A percentile compares a stretch with the other conserved stretches of the same genome.
Conservation (phyloP, 2,329 filamentous ascomycete genomes). For the Lachnellula cervina region DNA sequence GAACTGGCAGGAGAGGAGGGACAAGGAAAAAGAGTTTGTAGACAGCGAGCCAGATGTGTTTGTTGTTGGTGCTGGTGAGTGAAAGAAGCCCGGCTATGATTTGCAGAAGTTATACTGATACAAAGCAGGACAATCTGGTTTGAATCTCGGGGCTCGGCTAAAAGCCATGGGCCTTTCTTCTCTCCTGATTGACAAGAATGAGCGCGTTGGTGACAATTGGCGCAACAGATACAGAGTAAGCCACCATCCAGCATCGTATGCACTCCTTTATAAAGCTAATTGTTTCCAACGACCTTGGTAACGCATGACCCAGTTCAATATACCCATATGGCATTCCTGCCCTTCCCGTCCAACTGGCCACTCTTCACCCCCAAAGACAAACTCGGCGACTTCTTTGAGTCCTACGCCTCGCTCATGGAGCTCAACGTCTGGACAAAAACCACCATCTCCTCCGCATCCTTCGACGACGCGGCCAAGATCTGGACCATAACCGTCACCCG, state of each 20-base stretch:
- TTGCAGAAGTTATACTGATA: not conserved
- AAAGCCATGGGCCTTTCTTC: conserved; percentile 53
- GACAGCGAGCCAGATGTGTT: conserved; percentile 52
- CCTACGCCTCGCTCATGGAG: conserved; percentile 60
- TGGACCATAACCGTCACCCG: conserved; percentile 54
- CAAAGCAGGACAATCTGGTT: conserved; percentile 49
- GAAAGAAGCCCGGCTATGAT: not conserved
- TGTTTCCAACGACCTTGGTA: conserved; percentile 45
- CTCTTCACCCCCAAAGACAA: conserved; percentile 70
- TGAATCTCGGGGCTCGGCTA: conserved; percentile 53
- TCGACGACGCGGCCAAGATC: conserved; percentile 42
- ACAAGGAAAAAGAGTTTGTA: conserved; percentile 37
- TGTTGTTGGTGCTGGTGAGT: conserved; percentile 46
- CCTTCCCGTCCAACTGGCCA: conserved; percentile 62
- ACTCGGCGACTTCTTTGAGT: conserved; percentile 62
- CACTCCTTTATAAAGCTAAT: not conserved
- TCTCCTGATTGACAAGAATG: conserved; percentile 55
- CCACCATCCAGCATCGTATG: not conserved
- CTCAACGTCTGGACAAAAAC: conserved; percentile 62
- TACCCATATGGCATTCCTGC: conserved; percentile 58
- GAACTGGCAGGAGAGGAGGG: conserved; percentile 56
- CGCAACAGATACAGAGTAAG: conserved; percentile 49
- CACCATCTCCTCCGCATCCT: conserved; percentile 42
- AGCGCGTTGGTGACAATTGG: conserved; percentile 60
- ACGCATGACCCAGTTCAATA: conserved; percentile 60